Base-by-base conservation (phyloP, 2,329 filamentous ascomycete genomes). In the Diaporthe aspalathi region DNA sequence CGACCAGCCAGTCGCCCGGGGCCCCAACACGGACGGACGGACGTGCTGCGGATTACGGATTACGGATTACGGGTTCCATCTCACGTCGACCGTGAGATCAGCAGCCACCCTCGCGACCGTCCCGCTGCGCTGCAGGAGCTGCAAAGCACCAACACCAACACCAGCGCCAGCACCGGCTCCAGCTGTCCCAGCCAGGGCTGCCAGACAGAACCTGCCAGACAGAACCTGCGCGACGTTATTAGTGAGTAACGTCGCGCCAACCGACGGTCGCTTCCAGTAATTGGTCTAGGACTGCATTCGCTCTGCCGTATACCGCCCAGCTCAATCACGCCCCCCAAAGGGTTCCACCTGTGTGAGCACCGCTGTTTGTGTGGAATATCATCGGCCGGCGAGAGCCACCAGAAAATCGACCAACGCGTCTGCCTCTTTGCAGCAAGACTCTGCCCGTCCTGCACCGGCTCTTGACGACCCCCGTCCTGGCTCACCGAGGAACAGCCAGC, bases 211-310 rank as follows among this genome's bases (percentile, higher is more conserved):
- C 63, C 57, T 68, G 50, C 66, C n/a, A n/a, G n/a, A 50, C 45
- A 50, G 47, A 49, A 47, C 63, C 57, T 68, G 50, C 66, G 53
- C 43, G 67, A 68, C 67, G 35, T 38, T 38, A 38, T 12, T 38
- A 7, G 35, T 68, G 68, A 57, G 69, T 71, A 73, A 73, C 71
- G 71, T 73, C 71, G 65, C 71, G 62, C 63, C 27, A 66, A 68
- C 68, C 20, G 65, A 38, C 67, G 63, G 24, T 71, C 53, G 56
- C 66, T 56, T 57, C 50, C 45, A 38, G 49, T 52, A 67, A 68
- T 47, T 68, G 63, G 65, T 45, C 50, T 40, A 52, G 57, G 49
- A 47, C 49, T 53, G 50, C 56, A 40, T 29, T 57, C 67, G 56
- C 56, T 50, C 56, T 50, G 27, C 56, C 35, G 50, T 62, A 67